Percentiles rank a stretch among this genome's conserved stretches.
Conservation (phyloP, 2,329 filamentous ascomycete genomes). For the Penicillium polonicum region DNA sequence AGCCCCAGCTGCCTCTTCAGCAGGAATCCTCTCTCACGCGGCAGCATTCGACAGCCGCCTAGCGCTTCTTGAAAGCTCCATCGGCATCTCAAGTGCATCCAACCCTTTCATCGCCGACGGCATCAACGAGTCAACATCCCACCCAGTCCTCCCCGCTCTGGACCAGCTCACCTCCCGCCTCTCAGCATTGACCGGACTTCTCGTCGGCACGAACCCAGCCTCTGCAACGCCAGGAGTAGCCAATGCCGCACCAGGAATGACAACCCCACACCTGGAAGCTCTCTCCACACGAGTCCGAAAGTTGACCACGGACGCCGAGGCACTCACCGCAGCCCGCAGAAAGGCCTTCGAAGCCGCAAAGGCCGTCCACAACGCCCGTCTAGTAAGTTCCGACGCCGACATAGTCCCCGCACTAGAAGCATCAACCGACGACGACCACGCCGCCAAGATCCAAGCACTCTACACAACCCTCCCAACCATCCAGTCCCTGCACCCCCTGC, state of each 20-base stretch:
- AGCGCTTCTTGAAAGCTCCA: constrained; percentile 70
- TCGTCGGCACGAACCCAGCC: constrained; percentile 38
- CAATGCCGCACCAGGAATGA: constrained; percentile 28
- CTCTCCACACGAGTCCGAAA: constrained; percentile 45
- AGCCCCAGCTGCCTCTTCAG: constrained; percentile 16
- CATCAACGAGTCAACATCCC: constrained; percentile 51
- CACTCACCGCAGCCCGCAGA: constrained; percentile 44
- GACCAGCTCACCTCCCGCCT: constrained; percentile 80
- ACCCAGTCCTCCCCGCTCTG: constrained; percentile 78
- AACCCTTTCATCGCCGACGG: constrained; percentile 51
- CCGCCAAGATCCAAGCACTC: constrained; percentile 84
- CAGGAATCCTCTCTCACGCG: constrained; percentile 69
- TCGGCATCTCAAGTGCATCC: constrained; percentile 73
- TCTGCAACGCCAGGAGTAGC: constrained; percentile 20
- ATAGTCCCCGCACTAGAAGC: constrained; percentile 27
- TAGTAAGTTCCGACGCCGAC: constrained; percentile 32
- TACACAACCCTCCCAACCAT: constrained; percentile 88
- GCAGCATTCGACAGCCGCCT: constrained; percentile 86
- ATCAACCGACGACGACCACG: constrained; percentile 65
- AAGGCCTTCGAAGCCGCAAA: constrained; percentile 45
- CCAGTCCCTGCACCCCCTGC: constrained; percentile 76
- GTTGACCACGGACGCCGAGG: constrained; percentile 46
- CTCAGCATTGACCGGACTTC: constrained; percentile 61
- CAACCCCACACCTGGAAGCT: constrained; percentile 46
- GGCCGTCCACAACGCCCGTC: constrained; percentile 41